These are phyloP conservation scores for Penstemon eatonii DNA, from an alignment of 257 asterid species.

Conservation along the genomic window DNA sequence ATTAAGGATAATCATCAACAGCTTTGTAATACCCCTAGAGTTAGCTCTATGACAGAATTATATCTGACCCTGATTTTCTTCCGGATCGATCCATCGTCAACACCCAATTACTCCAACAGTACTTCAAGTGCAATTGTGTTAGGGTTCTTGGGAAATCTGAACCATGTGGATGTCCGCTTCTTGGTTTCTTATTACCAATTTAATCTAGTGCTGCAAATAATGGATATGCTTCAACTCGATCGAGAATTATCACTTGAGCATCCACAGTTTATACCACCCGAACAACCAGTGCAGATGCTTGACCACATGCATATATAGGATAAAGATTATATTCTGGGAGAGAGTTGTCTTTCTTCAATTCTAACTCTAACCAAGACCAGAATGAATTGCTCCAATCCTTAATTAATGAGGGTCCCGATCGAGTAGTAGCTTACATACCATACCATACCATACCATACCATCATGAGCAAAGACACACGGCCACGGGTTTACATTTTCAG, in stretches of 20 bases:
- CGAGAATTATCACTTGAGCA: constrained; percentile 59
- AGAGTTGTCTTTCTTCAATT: constrained; percentile 45
- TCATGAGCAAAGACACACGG: constrained; percentile 58
- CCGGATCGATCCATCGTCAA: constrained; percentile 41
- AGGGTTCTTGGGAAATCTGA: constrained; percentile 45
- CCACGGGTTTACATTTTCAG: constrained; percentile 51
- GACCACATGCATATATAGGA: constrained; percentile 33
- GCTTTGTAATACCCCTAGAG: constrained; percentile 29
- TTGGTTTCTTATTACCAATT: constrained; percentile 52
- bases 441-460: constrained; percentile 55
- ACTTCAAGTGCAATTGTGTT: constrained; percentile 39
- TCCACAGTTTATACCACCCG: constrained; percentile 53
- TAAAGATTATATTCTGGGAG: constrained; percentile 51
- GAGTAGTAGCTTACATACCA: constrained; percentile 43
- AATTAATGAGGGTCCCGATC: constrained; percentile 56
- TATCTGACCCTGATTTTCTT: constrained; percentile 35
- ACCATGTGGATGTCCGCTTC: constrained; percentile 49
- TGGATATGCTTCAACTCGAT: constrained; percentile 56
- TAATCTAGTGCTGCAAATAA: constrained; percentile 45
- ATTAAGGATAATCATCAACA: constrained; percentile 35
- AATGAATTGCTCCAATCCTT: constrained; percentile 66
- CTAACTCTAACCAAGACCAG: constrained; percentile 52
- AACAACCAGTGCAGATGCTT: constrained; percentile 47
- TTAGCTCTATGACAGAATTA: constrained; percentile 27
- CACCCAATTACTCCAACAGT: constrained; percentile 39